A percentile compares a stretch with the other conserved stretches of the same genome.
Evolutionary conservation across 495 filamentous ascomycete genomes (phyloP).

Genomic region (Xylaria flabelliformis): DNA sequence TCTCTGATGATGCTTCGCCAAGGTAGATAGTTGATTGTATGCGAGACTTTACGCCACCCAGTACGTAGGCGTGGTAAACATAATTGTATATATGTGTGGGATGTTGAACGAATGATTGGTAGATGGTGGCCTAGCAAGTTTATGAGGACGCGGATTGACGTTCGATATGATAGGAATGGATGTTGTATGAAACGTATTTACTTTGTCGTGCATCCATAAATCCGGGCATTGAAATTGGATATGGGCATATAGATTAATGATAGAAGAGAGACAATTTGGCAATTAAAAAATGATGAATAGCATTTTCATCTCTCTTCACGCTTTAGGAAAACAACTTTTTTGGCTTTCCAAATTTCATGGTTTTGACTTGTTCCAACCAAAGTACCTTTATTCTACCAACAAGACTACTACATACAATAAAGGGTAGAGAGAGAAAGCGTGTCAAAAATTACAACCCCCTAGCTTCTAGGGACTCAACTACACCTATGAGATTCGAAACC

Average conservation of each 20-base stretch:
- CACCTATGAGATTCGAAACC: too few species aligned
- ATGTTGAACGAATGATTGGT: background rate
- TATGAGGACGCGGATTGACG: background rate
- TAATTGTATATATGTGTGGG: background rate
- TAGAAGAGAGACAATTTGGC: background rate
- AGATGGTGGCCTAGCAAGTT: background rate
- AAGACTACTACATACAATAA: too few species aligned
- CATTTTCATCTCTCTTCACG: background rate
- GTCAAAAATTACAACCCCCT: too few species aligned
- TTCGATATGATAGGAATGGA: background rate
- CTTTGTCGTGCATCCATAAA: background rate
- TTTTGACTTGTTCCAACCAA: background rate
- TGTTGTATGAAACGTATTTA: background rate
- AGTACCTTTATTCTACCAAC: background rate
- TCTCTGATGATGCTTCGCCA: slow-evolving; percentile 20
- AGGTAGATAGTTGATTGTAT: background rate
- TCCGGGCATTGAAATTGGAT: background rate
- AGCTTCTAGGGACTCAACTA: too few species aligned
- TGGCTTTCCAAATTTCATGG: background rate
- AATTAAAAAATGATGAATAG: background rate
- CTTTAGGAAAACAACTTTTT: background rate
- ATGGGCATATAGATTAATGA: background rate
- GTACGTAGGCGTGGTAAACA: background rate
- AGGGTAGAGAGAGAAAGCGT: too few species aligned
- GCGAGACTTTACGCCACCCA: background rate